Evolutionary conservation across 2,329 filamentous ascomycete species (phyloP).

Genomic region (Aplosporella prunicola): DNA sequence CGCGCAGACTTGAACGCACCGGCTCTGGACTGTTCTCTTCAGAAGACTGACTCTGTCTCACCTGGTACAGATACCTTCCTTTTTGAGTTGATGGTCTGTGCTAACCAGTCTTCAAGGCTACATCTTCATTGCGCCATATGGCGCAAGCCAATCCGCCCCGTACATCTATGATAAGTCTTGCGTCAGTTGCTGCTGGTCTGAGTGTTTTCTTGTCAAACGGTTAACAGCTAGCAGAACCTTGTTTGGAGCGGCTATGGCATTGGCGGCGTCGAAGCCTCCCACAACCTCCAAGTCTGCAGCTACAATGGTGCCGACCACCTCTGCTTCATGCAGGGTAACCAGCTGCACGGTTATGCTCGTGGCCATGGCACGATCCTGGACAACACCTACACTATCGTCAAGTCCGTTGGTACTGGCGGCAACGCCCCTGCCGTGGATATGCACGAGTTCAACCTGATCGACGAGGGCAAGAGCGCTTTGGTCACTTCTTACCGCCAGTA

Average conservation of each 20-base stretch:
- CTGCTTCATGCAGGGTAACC: conserved; percentile 44
- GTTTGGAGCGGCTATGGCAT: conserved; percentile 43
- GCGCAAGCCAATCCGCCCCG: conserved; percentile 39
- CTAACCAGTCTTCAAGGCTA: conserved; percentile 28
- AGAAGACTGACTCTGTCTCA: conserved; percentile 9
- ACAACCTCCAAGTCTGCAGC: conserved; percentile 38
- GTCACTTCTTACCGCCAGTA: conserved; percentile 30
- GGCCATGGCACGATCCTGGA: conserved; percentile 46
- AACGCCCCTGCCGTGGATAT: conserved; percentile 38
- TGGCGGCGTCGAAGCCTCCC: conserved; percentile 39
- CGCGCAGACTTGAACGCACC: conserved; percentile 18
- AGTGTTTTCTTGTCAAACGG: too few species aligned
- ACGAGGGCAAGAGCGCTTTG: conserved; percentile 32
- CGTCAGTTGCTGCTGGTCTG: conserved; percentile 20
- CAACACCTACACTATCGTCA: conserved; percentile 39
- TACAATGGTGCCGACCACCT: conserved; percentile 41
- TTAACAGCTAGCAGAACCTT: conserved; percentile 28
- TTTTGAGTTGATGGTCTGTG: background rate
- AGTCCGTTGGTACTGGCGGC: conserved; percentile 31
- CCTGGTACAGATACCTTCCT: conserved; percentile 1
- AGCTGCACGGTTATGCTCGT: conserved; percentile 42
- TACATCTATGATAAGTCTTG: conserved; percentile 45
- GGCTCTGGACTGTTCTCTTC: conserved; percentile 15
- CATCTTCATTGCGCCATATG: conserved; percentile 43
- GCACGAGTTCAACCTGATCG: conserved; percentile 43